Evolutionary conservation across 1,139 yeast genomes (phyloP), one percentile per base, ranked within the genome.

Genomic region (Debaryomyces udenii): DNA sequence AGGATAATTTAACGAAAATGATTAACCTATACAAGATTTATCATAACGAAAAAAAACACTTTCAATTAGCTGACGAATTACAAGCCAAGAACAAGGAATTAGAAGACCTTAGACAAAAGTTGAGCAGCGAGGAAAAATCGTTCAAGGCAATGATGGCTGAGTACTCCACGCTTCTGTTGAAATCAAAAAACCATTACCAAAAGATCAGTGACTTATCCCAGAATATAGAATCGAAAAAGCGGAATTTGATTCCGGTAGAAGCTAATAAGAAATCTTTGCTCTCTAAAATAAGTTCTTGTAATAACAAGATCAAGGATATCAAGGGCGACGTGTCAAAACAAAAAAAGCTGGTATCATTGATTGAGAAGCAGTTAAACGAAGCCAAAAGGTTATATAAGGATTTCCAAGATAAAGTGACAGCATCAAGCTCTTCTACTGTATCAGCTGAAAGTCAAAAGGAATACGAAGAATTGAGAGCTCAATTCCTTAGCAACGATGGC

Each of bases 1-100:
- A 68, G 47, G 50, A 64, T 18, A 67, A 74, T 9, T 60, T 81
- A 9, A 70, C 78, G 24, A 68, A 73, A 29, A 62, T 70, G 17
- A 77, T 76, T 24, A 74, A 82, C 35, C 62, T 91, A 31, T 84
- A 88, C 74, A 79, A 81, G 50, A 62, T 90, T 10, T 86, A 72
- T 54, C 91, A 86, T 53, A 72, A 81, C 47, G 87, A 87, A 47
- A 58, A 64, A 40, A 70, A 71, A 41, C 78, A 74, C 44, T 52
- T 61, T 5, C 55, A 57, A 9, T 47, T 74, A 11, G 40, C 48
- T n/a, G 56, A 54, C 1, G 63, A 58, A 3, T 48, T 49, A 45
- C 55, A 46, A 49, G 56, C 38, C 30, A 70, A 52, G 54, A 62
- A 47, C 40, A 55, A 32, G 41, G 68, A 42, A 39, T 52, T 76